Conservation (phyloP, 2,329 filamentous ascomycete genomes). For the Alternaria brassicae region DNA sequence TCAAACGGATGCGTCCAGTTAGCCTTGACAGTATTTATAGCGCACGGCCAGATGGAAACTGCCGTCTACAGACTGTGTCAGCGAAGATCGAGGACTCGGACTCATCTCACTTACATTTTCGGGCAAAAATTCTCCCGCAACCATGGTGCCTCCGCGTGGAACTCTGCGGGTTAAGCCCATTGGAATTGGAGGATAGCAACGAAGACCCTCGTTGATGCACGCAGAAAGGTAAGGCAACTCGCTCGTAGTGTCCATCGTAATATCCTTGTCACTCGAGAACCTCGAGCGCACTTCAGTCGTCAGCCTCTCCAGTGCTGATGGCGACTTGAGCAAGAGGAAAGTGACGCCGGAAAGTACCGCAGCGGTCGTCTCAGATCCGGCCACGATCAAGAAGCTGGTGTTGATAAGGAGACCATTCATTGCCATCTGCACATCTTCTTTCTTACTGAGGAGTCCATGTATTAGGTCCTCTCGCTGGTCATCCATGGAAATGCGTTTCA, state of each 20-base stretch:
- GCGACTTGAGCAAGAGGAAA: slow-evolving; percentile 16
- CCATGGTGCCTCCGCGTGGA: slow-evolving; percentile 22
- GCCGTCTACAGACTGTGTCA: too few relatives aligned
- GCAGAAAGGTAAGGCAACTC: slow-evolving; percentile 23
- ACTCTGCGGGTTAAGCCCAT: slow-evolving; percentile 23
- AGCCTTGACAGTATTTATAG: too few relatives aligned
- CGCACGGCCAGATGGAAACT: too few relatives aligned
- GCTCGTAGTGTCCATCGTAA: slow-evolving; percentile 8
- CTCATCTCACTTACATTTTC: too few relatives aligned
- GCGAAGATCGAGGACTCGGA: too few relatives aligned
- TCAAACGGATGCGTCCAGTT: too few relatives aligned
- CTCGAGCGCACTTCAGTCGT: slow-evolving; percentile 16
- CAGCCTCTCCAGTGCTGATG: slow-evolving; percentile 18
- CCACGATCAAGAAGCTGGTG: slow-evolving; percentile 16
- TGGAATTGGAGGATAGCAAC: slow-evolving; percentile 23
- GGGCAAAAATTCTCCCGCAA: too few relatives aligned
- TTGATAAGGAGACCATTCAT: too few relatives aligned
- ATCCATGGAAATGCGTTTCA: too few relatives aligned
- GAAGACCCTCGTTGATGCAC: slow-evolving; percentile 26
- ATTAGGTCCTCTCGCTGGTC: too few relatives aligned
- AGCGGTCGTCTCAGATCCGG: slow-evolving; percentile 44
- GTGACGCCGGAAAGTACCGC: slow-evolving; percentile 12
- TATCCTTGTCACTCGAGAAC: slow-evolving; percentile 17
- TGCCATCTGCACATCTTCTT: too few relatives aligned
- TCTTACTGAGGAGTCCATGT: too few relatives aligned